Evolutionary conservation across 2,329 filamentous ascomycete species (phyloP).

Genomic region (Shiraia bambusicola): DNA sequence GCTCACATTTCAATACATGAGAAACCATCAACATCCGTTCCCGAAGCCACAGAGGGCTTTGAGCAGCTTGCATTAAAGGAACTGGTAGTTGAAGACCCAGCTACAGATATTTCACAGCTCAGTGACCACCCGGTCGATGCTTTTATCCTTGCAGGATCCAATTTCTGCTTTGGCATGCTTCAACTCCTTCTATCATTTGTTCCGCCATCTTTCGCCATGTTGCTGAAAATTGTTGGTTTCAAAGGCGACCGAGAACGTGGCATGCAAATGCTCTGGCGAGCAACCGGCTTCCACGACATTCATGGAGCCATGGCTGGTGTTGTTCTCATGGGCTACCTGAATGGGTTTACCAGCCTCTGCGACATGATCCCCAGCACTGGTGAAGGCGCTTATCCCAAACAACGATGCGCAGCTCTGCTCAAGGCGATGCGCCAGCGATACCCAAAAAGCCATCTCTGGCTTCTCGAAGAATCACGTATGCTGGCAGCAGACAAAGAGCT

Average conservation of each 20-base stretch:
- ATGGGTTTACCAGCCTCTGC: slow-evolving; percentile 79
- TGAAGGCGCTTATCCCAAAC: slow-evolving; percentile 66
- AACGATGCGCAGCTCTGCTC: slow-evolving; percentile 67
- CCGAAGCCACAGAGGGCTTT: slow-evolving; percentile 33
- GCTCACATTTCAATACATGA: slow-evolving; percentile 22
- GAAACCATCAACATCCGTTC: slow-evolving; percentile 21
- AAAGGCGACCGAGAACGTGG: slow-evolving; percentile 82
- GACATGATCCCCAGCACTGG: slow-evolving; percentile 75
- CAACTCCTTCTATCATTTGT: slow-evolving; percentile 89
- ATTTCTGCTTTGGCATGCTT: slow-evolving; percentile 85
- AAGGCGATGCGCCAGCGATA: slow-evolving; percentile 74
- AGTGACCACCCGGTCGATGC: slow-evolving; percentile 72
- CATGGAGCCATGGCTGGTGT: slow-evolving; percentile 90
- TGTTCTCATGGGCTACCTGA: slow-evolving; percentile 82
- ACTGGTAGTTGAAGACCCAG: slow-evolving; percentile 38
- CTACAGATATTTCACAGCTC: slow-evolving; percentile 64
- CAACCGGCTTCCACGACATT: slow-evolving; percentile 80
- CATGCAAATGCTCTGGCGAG: slow-evolving; percentile 85
- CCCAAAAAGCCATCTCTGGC: slow-evolving; percentile 81
- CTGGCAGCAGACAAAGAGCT: slow-evolving; percentile 67
- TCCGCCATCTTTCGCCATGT: slow-evolving; percentile 82
- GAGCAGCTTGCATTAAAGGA: slow-evolving; percentile 34
- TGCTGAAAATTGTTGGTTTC: slow-evolving; percentile 88
- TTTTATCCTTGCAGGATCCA: slow-evolving; percentile 86
- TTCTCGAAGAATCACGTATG: slow-evolving; percentile 82